Percentiles rank a stretch among this genome's conserved stretches.
Conservation (phyloP, 108 stramenopile species). For the Cylindrotheca closterium region DNA sequence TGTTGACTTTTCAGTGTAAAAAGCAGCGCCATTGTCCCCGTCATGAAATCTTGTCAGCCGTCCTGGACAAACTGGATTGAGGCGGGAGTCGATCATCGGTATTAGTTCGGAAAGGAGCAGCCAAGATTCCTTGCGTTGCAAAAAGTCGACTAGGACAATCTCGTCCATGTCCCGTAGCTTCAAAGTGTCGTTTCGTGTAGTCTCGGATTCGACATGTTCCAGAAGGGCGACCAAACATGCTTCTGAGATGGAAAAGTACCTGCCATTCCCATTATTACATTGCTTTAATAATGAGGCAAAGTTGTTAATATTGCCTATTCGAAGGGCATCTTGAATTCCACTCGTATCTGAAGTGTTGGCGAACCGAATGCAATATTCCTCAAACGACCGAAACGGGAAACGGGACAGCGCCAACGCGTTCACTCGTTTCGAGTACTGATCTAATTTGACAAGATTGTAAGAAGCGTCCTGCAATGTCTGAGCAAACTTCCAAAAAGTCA, state of each 20-base stretch:
- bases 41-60: conserved; percentile 3
- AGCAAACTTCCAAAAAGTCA: conserved; percentile 28
- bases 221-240: conserved; percentile 31
- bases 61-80: conserved; percentile 10
- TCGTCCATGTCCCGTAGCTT: background rate
- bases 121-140: conserved; percentile 13
- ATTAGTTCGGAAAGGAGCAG: conserved; percentile 22
- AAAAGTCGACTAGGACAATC: background rate
- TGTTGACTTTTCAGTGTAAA: conserved; percentile 16
- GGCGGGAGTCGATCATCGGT: conserved; percentile 20
- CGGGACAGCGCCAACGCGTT: conserved; percentile 19
- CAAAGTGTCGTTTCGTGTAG: background rate
- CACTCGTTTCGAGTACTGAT: conserved; percentile 18
- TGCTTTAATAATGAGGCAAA: background rate
- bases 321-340: conserved; percentile 1
- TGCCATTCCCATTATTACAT: background rate
- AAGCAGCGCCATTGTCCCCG: conserved; percentile 23
- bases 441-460: conserved; percentile 21
- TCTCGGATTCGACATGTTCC: conserved; percentile 10
- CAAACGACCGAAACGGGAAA: conserved; percentile 30
- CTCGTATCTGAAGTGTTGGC: background rate
- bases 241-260: conserved; percentile 27
- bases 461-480: conserved; percentile 17
- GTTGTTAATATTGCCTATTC: background rate
- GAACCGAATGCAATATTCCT: conserved; percentile 9